Percentiles rank a stretch among this genome's conserved stretches.
Evolutionary conservation across 371 early-diverging fungal genomes (phyloP).

Genomic region (Mucor lusitanicus): DNA sequence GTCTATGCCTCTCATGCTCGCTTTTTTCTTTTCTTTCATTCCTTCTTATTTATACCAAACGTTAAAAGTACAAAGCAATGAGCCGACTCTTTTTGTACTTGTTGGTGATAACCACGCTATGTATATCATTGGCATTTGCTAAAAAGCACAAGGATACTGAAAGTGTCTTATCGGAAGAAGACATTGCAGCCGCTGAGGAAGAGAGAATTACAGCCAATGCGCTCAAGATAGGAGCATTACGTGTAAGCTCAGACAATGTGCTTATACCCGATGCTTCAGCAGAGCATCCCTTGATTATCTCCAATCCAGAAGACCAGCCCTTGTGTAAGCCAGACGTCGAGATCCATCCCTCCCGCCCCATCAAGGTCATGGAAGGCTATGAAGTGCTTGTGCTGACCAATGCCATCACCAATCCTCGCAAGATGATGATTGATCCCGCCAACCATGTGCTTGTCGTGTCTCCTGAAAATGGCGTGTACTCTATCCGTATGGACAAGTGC

Average conservation of each 20-base stretch:
- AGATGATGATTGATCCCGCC: conserved; percentile 36
- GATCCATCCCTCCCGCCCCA: conserved; percentile 19
- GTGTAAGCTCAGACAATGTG: conserved; percentile 20
- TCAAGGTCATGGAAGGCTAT: conserved; percentile 40
- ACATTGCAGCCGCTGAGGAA: neutral
- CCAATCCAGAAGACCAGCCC: conserved; percentile 37
- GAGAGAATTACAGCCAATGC: neutral
- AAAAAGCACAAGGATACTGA: neutral
- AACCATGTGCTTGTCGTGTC: conserved; percentile 43
- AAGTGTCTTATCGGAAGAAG: neutral
- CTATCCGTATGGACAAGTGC: conserved; percentile 47
- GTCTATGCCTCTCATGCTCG: neutral
- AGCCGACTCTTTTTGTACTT: neutral
- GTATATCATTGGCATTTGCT: neutral
- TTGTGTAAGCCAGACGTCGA: conserved; percentile 31
- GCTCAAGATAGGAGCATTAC: conserved; percentile 24
- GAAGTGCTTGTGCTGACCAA: conserved; percentile 34
- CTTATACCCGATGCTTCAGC: conserved; percentile 46
- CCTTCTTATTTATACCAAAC: neutral
- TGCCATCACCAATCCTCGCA: conserved; percentile 31
- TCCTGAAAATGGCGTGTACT: conserved; percentile 29
- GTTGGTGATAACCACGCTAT: neutral
- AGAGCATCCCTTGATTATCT: conserved; percentile 40
- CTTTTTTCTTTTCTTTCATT: neutral
- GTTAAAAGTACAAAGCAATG: neutral